Evolutionary conservation across 441 rosid species (phyloP).

Genomic region (Bocquillonia castaneifolia): DNA sequence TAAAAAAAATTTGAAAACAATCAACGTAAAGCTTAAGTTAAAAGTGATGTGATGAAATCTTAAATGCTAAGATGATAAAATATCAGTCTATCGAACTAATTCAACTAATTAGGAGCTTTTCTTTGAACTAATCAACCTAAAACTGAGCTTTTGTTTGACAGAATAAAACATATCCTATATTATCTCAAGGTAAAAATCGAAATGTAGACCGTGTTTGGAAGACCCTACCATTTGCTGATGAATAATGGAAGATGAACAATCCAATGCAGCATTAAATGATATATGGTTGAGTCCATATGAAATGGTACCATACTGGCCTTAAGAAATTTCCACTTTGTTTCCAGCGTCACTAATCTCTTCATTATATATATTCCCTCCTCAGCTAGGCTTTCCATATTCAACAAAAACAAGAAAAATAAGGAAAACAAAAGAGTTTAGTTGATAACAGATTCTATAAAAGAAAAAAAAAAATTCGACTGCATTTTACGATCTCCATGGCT

Average conservation of each 20-base stretch:
- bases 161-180: not conserved
- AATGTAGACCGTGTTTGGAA: conserved; percentile 23
- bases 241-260: conserved; percentile 11
- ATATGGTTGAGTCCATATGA: conserved; percentile 8
- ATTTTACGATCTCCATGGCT: not conserved
- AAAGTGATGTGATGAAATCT: too few species aligned
- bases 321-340: conserved; percentile 31
- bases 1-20: too few species aligned
- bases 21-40: too few species aligned
- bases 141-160: too few species aligned
- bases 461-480: not conserved
- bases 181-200: conserved; percentile 1
- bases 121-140: too few species aligned
- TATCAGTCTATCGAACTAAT: too few species aligned
- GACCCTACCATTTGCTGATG: conserved; percentile 24
- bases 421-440: not conserved
- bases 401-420: not conserved
- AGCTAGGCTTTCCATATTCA: not conserved
- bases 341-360: conserved; percentile 16
- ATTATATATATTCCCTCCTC: conserved; percentile 21
- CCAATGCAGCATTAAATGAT: conserved; percentile 26
- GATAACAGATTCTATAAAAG: not conserved
- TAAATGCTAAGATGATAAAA: too few species aligned
- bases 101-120: too few species aligned
- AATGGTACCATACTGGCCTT: conserved; percentile 27